Base-by-base conservation (phyloP, 1,284 basidiomycete species). In the Leccinum subrobustum region DNA sequence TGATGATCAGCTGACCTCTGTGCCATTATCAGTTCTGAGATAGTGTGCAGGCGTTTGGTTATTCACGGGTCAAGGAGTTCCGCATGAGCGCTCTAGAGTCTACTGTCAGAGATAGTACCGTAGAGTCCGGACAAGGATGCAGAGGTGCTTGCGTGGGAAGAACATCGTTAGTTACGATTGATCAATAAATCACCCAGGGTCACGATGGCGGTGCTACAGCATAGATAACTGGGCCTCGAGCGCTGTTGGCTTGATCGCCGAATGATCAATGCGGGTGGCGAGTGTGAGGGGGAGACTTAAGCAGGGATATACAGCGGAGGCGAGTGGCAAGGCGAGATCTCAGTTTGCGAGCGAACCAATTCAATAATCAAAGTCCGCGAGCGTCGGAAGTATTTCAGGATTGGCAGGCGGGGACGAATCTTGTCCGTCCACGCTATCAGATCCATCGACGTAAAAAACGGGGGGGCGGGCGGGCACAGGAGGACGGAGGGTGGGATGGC, bases 331-430 rank as follows among this genome's bases (percentile, higher is more conserved):
- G 31, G 42, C 44, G 31, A 52, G 9, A 4, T 23, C 23, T 47
- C 31, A 44, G 23, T 58, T 20, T 33, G 37, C 5, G 33, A 23
- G 25, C 48, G 16, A 51, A 27, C 18, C 14, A 51, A 51, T 51
- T 47, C 44, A 47, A 47, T 23, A 47, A 47, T 73, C 18, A 61
- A 63, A 62, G 68, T 59, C 70, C 67, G 71, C 70, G 71, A 67
- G 9, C n/a, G 58, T 59, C 72, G 72, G 72, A 68, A 56, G 70
- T 6, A 69, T 61, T 69, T 54, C 23, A 14, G 20, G 54, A 55
- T 56, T 62, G 51, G 42, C 47, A 54, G 31, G 51, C 47, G 39
- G 52, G 50, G 29, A 58, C 56, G 58, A 64, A 56, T 54, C 56
- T 67, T 52, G 54, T 42, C 52, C 33, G 12, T 52, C 18, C 27